Conservation (phyloP, 371 early-diverging fungal species). For the Syncephalastrum racemosum region DNA sequence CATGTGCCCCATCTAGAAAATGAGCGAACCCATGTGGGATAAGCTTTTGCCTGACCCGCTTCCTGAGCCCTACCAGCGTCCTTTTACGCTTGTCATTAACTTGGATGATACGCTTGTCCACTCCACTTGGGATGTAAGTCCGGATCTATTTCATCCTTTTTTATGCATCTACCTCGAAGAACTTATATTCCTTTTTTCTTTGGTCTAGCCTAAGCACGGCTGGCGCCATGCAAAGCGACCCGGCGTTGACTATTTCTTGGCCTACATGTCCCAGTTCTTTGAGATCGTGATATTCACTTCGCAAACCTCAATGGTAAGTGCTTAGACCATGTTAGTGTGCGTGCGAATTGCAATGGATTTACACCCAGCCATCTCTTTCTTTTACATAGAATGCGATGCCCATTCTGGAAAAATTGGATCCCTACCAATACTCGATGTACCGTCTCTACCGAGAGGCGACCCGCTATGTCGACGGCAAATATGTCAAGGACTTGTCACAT, state of each 20-base stretch:
- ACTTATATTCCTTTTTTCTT: not conserved
- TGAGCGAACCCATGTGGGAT: constrained; percentile 69
- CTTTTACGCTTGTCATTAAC: constrained; percentile 91
- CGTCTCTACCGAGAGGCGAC: constrained; percentile 89
- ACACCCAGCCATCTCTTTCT: not conserved
- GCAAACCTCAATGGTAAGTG: constrained; percentile 64
- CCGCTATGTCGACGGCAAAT: constrained; percentile 79
- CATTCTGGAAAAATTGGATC: constrained; percentile 88
- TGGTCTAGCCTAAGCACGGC: constrained; percentile 72
- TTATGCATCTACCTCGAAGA: not conserved
- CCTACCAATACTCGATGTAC: constrained; percentile 82
- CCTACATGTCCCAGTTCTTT: constrained; percentile 85
- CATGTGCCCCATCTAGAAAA: constrained; percentile 22
- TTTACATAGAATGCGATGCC: constrained; percentile 68
- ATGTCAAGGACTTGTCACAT: constrained; percentile 88
- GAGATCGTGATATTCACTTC: constrained; percentile 96
- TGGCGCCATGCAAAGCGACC: constrained; percentile 97
- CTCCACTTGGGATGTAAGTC: constrained; percentile 87
- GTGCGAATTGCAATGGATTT: not conserved
- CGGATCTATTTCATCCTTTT: constrained; percentile 8
- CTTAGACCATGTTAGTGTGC: not conserved
- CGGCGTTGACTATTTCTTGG: constrained; percentile 91
- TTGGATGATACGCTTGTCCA: constrained; percentile 92
- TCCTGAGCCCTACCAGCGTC: constrained; percentile 76
- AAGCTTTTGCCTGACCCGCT: constrained; percentile 90